These are phyloP conservation scores for Heliamphora pulchella DNA, from an alignment of 179 eudicot species.

Conservation along the genomic window DNA sequence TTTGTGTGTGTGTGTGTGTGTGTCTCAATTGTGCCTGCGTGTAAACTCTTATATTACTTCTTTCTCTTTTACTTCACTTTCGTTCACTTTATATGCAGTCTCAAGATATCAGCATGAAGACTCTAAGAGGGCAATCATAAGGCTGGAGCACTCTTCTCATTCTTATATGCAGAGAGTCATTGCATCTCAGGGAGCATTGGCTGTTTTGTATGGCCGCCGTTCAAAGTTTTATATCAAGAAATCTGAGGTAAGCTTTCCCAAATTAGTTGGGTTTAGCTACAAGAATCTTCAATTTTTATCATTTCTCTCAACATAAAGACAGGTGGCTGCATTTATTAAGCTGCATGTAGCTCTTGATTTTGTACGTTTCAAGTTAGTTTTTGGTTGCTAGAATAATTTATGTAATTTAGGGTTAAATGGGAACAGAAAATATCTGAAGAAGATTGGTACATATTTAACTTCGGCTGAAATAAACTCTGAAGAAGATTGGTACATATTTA, in stretches of 20 bases:
- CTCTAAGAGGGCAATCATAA: conserved; percentile 45
- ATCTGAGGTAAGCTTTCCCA: conserved; percentile 41
- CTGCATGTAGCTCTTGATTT: not conserved
- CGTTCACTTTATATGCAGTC: conserved; percentile 29
- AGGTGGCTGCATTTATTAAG: not conserved
- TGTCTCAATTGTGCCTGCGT: no score
- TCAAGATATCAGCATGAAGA: conserved; percentile 44
- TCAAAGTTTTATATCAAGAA: conserved; percentile 53
- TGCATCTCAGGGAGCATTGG: conserved; percentile 58
- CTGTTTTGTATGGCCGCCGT: conserved; percentile 47
- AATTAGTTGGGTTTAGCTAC: not conserved
- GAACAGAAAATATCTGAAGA: not conserved
- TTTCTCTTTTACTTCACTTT: not conserved
- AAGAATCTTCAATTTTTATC: not conserved
- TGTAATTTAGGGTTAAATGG: not conserved
- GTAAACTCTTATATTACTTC: conserved; percentile 3
- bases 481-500: not conserved
- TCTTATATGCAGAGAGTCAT: conserved; percentile 47
- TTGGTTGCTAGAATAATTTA: not conserved
- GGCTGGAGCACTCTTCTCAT: conserved; percentile 55
- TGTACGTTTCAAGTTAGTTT: not conserved
- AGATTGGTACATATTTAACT: no score
- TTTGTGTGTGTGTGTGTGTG: no score
- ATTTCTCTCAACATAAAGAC: not conserved
- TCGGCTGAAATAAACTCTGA: not conserved